Evolutionary conservation across 768 basidiomycete species (phyloP), one percentile per base, ranked within the genome.

Genomic region (Tylopilus vinaceipallidus): DNA sequence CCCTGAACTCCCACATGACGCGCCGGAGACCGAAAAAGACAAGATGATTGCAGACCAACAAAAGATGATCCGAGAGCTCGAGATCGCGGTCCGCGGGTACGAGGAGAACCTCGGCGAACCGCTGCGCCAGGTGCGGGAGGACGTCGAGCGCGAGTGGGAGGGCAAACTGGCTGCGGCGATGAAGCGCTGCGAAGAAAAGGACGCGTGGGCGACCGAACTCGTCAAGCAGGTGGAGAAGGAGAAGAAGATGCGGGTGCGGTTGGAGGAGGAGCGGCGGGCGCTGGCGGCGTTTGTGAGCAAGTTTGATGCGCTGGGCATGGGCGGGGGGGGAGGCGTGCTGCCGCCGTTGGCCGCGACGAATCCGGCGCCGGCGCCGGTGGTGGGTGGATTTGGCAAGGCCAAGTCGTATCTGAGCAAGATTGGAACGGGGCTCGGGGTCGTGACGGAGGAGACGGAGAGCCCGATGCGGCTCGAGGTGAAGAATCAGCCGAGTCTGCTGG

Each of bases 201-300:
- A 86, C 53, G 75, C 67, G 19, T 91, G 88, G 84, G 87, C 83
- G 1, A 75, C 75, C 13, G 89, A 91, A 65, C 68, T 91, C 12
- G 84, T 86, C 34, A 81, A 75, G 53, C 81, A 86, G 58, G 70
- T 92, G 30, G 90, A 91, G 58, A 87, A 82, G 64, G 90, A 92
- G 73, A 86, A 83, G 67, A 83, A 80, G 75, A 78, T 81, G 42
- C 73, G 87, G 42, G 63, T 71, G 29, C 83, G 83, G 56, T 67
- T 91, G 43, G 89, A 92, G 63, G 84, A 84, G 37, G 89, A 92
- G 68, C 79, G 89, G 32, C 74, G 82, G 20, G 90, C 88, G 9
- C 74, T 93, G 34, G 80, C 86, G 4, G 78, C 88, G 6, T 93
- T 93, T 58, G 91, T 93, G 38, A 76, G 74, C 65, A 89, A 87